Evolutionary conservation across 148 eudicot species (phyloP).

Genomic region (Polygonum maritimum): DNA sequence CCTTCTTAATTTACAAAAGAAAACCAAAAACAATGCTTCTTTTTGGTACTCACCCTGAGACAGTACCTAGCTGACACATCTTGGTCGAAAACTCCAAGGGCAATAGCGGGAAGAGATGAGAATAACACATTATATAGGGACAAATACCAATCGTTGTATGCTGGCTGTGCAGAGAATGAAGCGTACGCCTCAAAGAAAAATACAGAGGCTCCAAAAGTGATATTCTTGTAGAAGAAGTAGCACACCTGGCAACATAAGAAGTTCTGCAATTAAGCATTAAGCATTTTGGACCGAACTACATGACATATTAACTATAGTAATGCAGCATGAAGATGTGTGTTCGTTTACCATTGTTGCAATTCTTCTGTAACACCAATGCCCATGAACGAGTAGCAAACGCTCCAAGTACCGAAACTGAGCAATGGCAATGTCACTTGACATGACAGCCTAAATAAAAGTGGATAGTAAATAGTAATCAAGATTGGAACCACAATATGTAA

Average conservation of each 20-base stretch:
- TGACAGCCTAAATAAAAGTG: conserved; percentile 38
- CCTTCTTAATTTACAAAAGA: too few relatives aligned
- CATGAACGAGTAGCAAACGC: conserved; percentile 63
- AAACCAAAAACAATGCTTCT: too few relatives aligned
- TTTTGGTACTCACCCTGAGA: conserved; percentile 18
- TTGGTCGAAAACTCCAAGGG: conserved; percentile 59
- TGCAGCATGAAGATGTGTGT: neutral
- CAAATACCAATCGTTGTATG: conserved; percentile 55
- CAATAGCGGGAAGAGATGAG: conserved; percentile 55
- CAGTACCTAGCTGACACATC: conserved; percentile 55
- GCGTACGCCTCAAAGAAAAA: conserved; percentile 51
- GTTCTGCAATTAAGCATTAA: neutral
- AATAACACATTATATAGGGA: conserved; percentile 54
- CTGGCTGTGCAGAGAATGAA: conserved; percentile 48
- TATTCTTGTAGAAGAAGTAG: conserved; percentile 67
- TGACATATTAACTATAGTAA: neutral
- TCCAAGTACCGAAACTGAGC: conserved; percentile 64
- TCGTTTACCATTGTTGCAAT: conserved; percentile 46
- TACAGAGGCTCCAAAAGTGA: conserved; percentile 41
- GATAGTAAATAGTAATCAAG: neutral
- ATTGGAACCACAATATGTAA: neutral
- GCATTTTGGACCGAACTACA: neutral
- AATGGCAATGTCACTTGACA: conserved; percentile 67
- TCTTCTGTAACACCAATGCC: conserved; percentile 72
- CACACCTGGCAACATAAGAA: conserved; percentile 36